These are phyloP conservation scores for Fonsecaea nubica DNA, from an alignment of 2,329 filamentous ascomycete genomes.

Conservation along the genomic window DNA sequence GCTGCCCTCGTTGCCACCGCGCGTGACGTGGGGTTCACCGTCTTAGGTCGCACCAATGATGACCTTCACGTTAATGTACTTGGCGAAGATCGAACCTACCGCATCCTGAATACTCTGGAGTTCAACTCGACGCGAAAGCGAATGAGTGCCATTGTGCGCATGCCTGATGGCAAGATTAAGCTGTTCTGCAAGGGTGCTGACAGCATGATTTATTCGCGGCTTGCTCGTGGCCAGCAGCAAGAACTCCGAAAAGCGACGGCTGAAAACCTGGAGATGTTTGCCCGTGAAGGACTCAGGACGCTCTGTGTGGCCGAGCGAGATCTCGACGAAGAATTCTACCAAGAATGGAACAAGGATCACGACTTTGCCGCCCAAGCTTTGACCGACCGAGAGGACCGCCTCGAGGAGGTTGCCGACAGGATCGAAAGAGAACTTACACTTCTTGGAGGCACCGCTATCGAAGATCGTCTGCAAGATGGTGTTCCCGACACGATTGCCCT, in stretches of 20 bases:
- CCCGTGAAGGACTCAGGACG: slow-evolving; percentile 90
- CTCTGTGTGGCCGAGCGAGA: slow-evolving; percentile 89
- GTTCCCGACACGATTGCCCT: slow-evolving; percentile 95
- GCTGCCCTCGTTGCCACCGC: slow-evolving; percentile 93
- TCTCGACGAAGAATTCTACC: slow-evolving; percentile 81
- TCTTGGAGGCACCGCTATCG: slow-evolving; percentile 92
- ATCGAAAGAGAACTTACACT: slow-evolving; percentile 91
- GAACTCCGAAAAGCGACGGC: slow-evolving; percentile 84
- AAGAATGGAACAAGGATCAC: slow-evolving; percentile 82
- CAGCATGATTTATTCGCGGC: slow-evolving; percentile 92
- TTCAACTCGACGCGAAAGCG: slow-evolving; percentile 97
- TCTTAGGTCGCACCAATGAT: slow-evolving; percentile 78
- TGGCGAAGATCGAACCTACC: slow-evolving; percentile 83
- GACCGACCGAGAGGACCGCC: slow-evolving; percentile 85
- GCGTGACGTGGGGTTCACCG: slow-evolving; percentile 92
- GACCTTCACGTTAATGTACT: slow-evolving; percentile 85
- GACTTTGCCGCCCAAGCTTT: slow-evolving; percentile 85
- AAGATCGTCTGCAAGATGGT: slow-evolving; percentile 94
- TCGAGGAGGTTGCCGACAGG: slow-evolving; percentile 85
- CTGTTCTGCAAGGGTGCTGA: slow-evolving; percentile 98
- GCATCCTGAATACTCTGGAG: slow-evolving; percentile 90
- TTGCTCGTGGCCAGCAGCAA: slow-evolving; percentile 82
- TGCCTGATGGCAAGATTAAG: slow-evolving; percentile 88
- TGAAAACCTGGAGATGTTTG: slow-evolving; percentile 96
- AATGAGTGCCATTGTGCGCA: slow-evolving; percentile 95